Evolutionary conservation across 352 stramenopile species (phyloP).

Genomic region (Halophytophthora batemanensis): DNA sequence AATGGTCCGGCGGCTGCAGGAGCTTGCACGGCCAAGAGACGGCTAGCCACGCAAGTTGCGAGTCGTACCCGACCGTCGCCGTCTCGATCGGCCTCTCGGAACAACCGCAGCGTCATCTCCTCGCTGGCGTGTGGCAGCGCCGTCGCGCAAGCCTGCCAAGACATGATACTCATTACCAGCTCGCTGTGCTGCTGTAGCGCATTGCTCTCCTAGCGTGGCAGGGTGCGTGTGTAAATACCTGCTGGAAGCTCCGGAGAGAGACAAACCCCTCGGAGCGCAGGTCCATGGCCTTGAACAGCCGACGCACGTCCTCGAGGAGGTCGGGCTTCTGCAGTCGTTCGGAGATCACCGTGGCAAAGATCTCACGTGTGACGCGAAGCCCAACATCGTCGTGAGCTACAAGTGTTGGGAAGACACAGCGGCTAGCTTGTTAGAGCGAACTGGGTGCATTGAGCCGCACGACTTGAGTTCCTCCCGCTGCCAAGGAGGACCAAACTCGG

Average conservation of each 20-base stretch:
- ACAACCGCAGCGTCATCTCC: slow-evolving; percentile 31
- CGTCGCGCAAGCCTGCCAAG: slow-evolving; percentile 28
- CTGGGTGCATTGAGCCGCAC: too few species aligned
- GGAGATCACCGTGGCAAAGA: slow-evolving; percentile 30
- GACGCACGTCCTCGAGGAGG: slow-evolving; percentile 50
- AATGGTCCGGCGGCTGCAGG: neutral
- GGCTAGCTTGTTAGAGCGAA: too few species aligned
- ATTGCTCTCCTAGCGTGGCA: neutral
- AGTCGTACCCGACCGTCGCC: slow-evolving; percentile 44
- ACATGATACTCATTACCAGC: neutral
- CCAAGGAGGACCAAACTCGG: too few species aligned
- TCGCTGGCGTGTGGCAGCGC: slow-evolving; percentile 37
- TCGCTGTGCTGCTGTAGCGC: neutral
- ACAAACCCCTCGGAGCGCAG: slow-evolving; percentile 59
- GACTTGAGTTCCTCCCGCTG: too few species aligned
- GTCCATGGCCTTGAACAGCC: slow-evolving; percentile 67
- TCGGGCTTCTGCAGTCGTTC: slow-evolving; percentile 40
- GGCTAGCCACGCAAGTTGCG: neutral
- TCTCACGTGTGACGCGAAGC: slow-evolving; percentile 23
- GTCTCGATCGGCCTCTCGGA: slow-evolving; percentile 57
- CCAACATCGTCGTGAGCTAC: slow-evolving; percentile 2
- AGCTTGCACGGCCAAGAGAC: neutral
- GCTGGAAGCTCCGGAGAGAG: slow-evolving; percentile 51
- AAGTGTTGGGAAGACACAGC: too few species aligned
- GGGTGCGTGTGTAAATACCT: slow-evolving; percentile 7